Evolutionary conservation across 2,329 filamentous ascomycete genomes (phyloP).

Genomic region (Triangularia setosa): DNA sequence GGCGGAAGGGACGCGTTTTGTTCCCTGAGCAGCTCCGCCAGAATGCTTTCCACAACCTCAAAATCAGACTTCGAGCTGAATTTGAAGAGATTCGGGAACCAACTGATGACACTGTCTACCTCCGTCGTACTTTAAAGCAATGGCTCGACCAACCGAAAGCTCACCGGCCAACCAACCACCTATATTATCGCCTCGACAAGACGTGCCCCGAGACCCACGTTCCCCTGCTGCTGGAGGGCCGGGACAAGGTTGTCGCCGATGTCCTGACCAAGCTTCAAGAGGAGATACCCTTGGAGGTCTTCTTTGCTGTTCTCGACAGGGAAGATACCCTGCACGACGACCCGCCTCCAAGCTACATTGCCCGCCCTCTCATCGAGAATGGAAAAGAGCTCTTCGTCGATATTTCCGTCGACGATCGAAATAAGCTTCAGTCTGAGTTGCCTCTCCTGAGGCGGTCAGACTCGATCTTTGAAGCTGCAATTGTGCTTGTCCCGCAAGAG

Average conservation of each 20-base stretch:
- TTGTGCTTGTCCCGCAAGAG: conserved; percentile 19
- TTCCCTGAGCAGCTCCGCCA: conserved; percentile 7
- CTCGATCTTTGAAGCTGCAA: conserved; percentile 5
- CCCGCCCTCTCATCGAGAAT: conserved; percentile 7
- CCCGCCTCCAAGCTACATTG: conserved; percentile 6
- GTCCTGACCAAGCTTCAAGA: not conserved
- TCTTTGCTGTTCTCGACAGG: conserved; percentile 11
- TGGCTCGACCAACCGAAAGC: conserved; percentile 13
- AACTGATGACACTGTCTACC: not conserved
- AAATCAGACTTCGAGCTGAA: conserved; percentile 3
- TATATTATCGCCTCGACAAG: conserved; percentile 16
- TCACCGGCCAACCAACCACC: not conserved
- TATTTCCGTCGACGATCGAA: conserved; percentile 8
- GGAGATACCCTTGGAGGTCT: conserved; percentile 9
- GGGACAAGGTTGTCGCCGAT: conserved; percentile 8
- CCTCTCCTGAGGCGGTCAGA: not conserved
- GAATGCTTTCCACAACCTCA: conserved; percentile 12
- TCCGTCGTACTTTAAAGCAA: conserved; percentile 7
- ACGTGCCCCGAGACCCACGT: not conserved
- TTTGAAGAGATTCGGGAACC: conserved; percentile 1
- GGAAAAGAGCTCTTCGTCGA: conserved; percentile 2
- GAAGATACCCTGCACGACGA: not conserved
- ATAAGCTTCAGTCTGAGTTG: conserved; percentile 5
- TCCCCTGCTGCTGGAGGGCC: not conserved
- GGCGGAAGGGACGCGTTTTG: not conserved